Conservation (phyloP, 2,329 filamentous ascomycete genomes). For the Sarocladiaceae sp. region DNA sequence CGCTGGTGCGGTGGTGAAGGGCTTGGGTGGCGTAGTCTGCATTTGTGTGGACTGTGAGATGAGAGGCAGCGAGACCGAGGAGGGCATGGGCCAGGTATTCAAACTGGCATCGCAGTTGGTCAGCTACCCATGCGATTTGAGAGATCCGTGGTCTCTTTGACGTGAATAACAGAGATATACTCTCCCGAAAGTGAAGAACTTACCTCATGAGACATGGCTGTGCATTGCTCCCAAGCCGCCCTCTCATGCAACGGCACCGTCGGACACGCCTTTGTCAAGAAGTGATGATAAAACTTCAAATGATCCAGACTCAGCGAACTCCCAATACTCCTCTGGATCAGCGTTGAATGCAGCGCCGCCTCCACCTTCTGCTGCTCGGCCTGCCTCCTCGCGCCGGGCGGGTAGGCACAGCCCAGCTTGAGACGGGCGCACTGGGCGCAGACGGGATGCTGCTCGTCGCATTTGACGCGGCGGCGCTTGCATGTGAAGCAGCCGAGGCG, state of each 20-base stretch:
- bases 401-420: not conserved
- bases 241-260: conserved; percentile 26
- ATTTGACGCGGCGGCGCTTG: conserved; percentile 24
- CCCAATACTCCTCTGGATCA: not conserved
- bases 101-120: too few species aligned
- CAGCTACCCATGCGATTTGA: too few species aligned
- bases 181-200: conserved; percentile 10
- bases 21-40: conserved; percentile 22
- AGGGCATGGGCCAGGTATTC: conserved; percentile 31
- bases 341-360: not conserved
- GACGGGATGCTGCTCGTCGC: conserved; percentile 21
- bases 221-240: conserved; percentile 26
- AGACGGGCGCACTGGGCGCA: conserved; percentile 13
- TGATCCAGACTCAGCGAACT: conserved; percentile 26
- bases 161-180: too few species aligned
- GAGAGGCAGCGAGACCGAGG: conserved; percentile 30
- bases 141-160: too few species aligned
- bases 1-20: conserved; percentile 27
- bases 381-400: not conserved
- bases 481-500: conserved; percentile 10
- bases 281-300: conserved; percentile 45
- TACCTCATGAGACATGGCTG: conserved; percentile 28
- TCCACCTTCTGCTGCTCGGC: not conserved
- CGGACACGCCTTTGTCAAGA: conserved; percentile 35
- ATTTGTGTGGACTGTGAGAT: conserved; percentile 22